Base-by-base conservation (phyloP, 2,329 filamentous ascomycete genomes). In the Periconia sp. region DNA sequence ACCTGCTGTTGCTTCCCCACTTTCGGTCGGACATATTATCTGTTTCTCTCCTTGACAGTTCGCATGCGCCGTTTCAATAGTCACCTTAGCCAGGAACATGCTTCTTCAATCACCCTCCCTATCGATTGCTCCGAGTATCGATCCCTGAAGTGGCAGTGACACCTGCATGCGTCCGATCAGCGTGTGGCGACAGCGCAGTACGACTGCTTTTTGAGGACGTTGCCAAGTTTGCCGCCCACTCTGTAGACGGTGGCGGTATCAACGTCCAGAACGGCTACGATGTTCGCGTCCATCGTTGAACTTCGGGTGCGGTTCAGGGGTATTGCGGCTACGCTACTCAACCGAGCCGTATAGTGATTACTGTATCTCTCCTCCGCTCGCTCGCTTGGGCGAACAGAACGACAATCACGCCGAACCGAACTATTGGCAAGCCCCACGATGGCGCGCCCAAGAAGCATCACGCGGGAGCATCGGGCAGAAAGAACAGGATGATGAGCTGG, bases 11-110 rank as follows among this genome's bases (percentile, higher is more conserved):
- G 31, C 53, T 52, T 44, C 53, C 33, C 33, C 33, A 37, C 50
- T 64, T 61, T 64, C 60, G 70, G 65, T 69, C 65, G 64, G 56
- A 44, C 57, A 46, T 57, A 55, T 62, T 63, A 60, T 57, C 56
- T 53, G 60, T 61, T 62, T 48, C 33, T 37, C 15, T 37, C 33
- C 31, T 37, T n/a, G 33, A 37, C 10, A 37, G 33, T 37, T 37
- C 33, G 58, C 56, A 55, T 52, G 53, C 46, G 58, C 61, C 53
- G 59, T 68, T 67, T 70, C 61, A 62, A 54, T 50, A 41, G 33
- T 61, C 49, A 42, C 60, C 57, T 54, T 55, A 52, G 56, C 53
- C 56, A 55, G 53, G 60, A 62, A 50, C 54, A 48, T 55, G 37
- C 49, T 49, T 46, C 58, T 41, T 53, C 41, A 58, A 55, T 57